Conservation (phyloP, 176 grass and related monocot genomes). For the Oryza officinalis region DNA sequence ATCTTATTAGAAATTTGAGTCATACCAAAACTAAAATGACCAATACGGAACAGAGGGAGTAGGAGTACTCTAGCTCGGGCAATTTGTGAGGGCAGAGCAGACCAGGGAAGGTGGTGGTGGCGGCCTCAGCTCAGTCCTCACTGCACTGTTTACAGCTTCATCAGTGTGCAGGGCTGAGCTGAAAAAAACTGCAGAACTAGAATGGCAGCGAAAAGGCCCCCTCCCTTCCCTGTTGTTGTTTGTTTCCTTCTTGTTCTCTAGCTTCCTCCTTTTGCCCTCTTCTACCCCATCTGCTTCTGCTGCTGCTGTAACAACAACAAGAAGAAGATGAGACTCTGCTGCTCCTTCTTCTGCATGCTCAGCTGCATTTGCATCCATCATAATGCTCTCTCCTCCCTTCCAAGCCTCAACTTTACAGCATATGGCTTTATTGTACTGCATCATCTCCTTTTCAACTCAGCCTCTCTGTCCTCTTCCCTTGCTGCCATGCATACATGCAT, state of each 20-base stretch:
- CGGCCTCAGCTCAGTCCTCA: background rate
- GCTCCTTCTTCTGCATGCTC: background rate
- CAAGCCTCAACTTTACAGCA: background rate
- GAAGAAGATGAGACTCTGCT: background rate
- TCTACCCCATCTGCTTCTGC: conserved; percentile 26
- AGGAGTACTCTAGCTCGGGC: background rate
- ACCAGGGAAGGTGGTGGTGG: conserved; percentile 43
- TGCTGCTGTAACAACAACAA: background rate
- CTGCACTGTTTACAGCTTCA: background rate
- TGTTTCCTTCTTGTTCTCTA: conserved; percentile 37
- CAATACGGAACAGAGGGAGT: no score
- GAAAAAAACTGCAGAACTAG: conserved; percentile 24
- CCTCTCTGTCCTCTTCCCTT: background rate
- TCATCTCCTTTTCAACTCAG: background rate
- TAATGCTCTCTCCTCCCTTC: background rate
- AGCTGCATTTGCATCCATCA: background rate
- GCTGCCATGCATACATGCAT: background rate
- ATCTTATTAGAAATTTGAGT: no score
- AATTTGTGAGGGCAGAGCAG: background rate
- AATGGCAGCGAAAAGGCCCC: conserved; percentile 32
- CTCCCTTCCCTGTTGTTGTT: conserved; percentile 16
- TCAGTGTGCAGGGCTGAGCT: background rate
- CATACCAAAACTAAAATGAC: no score
- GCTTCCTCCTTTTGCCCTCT: background rate
- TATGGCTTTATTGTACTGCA: background rate